phyloP scores from a whole-genome alignment of 1,284 basidiomycete species.

The Ceratorhiza oryzae-sativae region DNA sequence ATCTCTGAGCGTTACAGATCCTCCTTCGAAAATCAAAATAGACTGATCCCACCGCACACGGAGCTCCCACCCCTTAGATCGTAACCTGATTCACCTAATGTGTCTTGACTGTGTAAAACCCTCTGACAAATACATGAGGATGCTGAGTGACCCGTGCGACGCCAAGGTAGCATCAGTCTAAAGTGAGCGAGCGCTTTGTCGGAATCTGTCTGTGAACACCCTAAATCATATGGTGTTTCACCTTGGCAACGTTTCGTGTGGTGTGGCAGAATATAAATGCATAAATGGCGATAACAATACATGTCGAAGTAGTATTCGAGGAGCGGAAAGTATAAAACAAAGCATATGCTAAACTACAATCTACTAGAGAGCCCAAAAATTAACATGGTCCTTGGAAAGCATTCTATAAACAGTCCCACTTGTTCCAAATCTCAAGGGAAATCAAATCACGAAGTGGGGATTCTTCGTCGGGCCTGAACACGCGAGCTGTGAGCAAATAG shows the following conservation, averaged over 20 bases:
- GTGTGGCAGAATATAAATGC: not conserved
- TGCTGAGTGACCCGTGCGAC: not conserved
- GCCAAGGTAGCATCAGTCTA: not conserved
- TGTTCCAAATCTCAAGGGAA: not conserved
- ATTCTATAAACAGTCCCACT: not conserved
- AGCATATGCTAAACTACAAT: conserved; percentile 14
- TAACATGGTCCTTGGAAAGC: not conserved
- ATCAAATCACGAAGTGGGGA: conserved; percentile 3
- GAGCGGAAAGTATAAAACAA: not conserved
- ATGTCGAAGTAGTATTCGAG: not conserved
- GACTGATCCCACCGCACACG: conserved; percentile 7
- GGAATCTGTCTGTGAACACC: not conserved
- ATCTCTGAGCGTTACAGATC: conserved; percentile 4
- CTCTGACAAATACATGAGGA: not conserved
- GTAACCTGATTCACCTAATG: conserved; percentile 7
- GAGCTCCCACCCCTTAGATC: not conserved
- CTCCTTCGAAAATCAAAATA: conserved; percentile 37
- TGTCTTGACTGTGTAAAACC: not conserved
- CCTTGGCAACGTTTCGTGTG: not conserved
- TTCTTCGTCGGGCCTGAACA: conserved; percentile 25
- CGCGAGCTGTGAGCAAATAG: not conserved
- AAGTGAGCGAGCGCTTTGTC: not conserved
- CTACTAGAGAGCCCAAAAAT: not conserved
- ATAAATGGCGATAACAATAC: conserved; percentile 14
- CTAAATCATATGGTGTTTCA: too few relatives aligned